A percentile compares a stretch with the other conserved stretches of the same genome.
Conservation (phyloP, 257 asterid genomes). For the Osmanthus fragrans region DNA sequence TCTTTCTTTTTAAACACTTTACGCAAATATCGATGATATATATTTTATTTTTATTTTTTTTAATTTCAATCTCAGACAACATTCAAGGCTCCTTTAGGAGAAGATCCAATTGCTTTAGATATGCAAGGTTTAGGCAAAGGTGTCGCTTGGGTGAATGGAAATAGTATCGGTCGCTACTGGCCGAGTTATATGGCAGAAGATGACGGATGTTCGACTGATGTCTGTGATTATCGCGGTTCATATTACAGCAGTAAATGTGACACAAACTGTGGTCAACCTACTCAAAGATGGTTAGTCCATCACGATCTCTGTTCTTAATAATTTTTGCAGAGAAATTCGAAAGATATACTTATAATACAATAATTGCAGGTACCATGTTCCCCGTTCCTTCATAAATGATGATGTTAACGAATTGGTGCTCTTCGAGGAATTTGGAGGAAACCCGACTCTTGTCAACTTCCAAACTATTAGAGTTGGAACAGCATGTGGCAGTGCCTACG, state of each 20-base stretch:
- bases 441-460: constrained; percentile 43
- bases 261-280: constrained; percentile 55
- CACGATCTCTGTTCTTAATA: not conserved
- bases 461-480: constrained; percentile 39
- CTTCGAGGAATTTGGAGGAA: constrained; percentile 67
- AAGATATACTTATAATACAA: no score
- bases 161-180: constrained; percentile 74
- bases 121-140: constrained; percentile 18
- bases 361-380: constrained; percentile 56
- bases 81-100: constrained; percentile 13
- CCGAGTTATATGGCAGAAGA: constrained; percentile 46
- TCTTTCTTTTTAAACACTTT: not conserved
- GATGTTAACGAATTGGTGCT: constrained; percentile 43
- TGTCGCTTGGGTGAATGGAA: constrained; percentile 40
- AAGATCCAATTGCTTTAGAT: constrained; percentile 5
- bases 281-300: constrained; percentile 56
- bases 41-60: not conserved
- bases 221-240: constrained; percentile 72
- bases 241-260: constrained; percentile 47
- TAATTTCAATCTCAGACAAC: not conserved
- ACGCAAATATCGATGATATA: not conserved
- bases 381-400: constrained; percentile 42
- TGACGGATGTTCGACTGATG: constrained; percentile 40
- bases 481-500: constrained; percentile 44
- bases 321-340: not conserved